These are phyloP conservation scores for Hanseniaspora clermontiae DNA, from an alignment of 805 yeast species.

Conservation along the genomic window DNA sequence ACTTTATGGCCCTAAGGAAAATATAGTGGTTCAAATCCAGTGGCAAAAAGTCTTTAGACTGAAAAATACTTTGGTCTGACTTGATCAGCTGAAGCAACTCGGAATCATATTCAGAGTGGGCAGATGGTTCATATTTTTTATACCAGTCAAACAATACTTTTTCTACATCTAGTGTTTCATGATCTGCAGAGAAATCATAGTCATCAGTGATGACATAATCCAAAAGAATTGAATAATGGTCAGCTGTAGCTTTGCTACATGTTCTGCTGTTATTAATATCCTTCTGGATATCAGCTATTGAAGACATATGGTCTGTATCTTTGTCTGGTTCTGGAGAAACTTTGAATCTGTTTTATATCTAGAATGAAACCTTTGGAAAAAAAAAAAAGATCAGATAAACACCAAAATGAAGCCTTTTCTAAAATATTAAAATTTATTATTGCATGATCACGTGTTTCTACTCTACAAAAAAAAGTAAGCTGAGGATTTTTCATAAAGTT, in stretches of 20 bases:
- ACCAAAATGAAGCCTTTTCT: too few species aligned
- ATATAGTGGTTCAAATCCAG: neutral
- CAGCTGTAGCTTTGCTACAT: neutral
- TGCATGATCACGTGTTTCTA: neutral
- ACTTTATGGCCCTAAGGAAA: neutral
- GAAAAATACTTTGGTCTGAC: neutral
- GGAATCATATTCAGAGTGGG: neutral
- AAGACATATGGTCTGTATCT: too few species aligned
- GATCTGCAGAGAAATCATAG: neutral
- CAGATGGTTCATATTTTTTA: neutral
- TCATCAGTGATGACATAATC: constrained; percentile 9
- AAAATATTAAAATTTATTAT: too few species aligned
- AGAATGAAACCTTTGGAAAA: too few species aligned
- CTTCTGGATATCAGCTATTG: neutral
- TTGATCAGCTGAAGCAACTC: neutral
- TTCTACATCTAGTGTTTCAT: neutral
- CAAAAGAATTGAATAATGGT: constrained; percentile 5
- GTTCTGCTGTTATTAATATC: neutral
- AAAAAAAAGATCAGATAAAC: too few species aligned
- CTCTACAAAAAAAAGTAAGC: too few species aligned
- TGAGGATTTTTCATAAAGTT: too few species aligned
- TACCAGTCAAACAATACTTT: constrained; percentile 1
- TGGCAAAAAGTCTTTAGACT: neutral
- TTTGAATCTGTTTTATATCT: neutral
- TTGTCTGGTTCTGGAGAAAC: neutral